Conservation (phyloP, 2,329 filamentous ascomycete species). For the Diplodia corticola region DNA sequence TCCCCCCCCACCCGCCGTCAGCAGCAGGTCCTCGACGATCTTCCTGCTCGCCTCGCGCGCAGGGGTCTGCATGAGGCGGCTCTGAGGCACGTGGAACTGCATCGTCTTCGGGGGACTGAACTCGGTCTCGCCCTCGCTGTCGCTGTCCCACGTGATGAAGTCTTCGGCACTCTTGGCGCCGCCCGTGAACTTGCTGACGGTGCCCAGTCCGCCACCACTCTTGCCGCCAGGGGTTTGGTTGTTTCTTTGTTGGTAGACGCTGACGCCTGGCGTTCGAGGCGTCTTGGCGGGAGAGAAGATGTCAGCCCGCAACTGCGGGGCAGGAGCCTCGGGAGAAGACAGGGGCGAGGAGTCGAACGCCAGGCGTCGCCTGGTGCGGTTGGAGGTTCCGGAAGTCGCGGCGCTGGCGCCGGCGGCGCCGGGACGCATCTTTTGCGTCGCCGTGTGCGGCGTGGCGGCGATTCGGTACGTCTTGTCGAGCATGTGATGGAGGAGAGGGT, state of each 20-base stretch:
- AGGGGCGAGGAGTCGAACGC: conserved; percentile 48
- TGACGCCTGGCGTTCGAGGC: conserved; percentile 74
- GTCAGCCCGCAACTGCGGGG: conserved; percentile 80
- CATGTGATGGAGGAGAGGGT: conserved; percentile 85
- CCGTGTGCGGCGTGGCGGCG: conserved; percentile 82
- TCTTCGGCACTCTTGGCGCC: conserved; percentile 2
- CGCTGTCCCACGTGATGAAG: conserved; percentile 64
- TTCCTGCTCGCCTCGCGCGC: conserved; percentile 76
- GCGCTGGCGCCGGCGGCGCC: conserved; percentile 39
- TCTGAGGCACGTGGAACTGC: conserved; percentile 77
- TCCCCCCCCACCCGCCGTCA: conserved; percentile 67
- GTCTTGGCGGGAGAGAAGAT: conserved; percentile 39
- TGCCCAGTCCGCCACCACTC: neutral
- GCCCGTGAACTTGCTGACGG: neutral
- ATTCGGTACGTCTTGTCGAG: conserved; percentile 94
- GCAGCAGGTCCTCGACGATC: conserved; percentile 77
- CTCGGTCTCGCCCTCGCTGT: conserved; percentile 58
- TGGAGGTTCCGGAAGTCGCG: conserved; percentile 76
- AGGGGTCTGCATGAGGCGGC: conserved; percentile 76
- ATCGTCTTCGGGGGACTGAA: conserved; percentile 94
- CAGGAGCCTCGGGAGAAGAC: conserved; percentile 67
- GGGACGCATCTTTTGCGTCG: conserved; percentile 39
- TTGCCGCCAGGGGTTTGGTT: neutral
- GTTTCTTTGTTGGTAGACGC: conserved; percentile 60
- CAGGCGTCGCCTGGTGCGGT: conserved; percentile 14